These are phyloP conservation scores for Cytospora mali DNA, from an alignment of 2,329 filamentous ascomycete genomes.

Conservation along the genomic window DNA sequence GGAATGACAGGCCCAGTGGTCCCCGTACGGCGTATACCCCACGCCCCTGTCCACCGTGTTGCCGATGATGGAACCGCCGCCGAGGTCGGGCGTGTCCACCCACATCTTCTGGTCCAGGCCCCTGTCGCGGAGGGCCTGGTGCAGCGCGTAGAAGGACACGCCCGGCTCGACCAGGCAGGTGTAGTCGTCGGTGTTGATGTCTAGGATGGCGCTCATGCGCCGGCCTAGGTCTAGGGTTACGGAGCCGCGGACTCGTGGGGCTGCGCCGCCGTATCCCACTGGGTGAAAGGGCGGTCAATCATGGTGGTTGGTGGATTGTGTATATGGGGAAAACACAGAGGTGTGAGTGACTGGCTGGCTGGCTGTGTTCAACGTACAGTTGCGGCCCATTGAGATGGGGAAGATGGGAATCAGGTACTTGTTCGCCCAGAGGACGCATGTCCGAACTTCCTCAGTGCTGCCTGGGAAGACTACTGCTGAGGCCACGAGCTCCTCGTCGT, in stretches of 20 bases:
- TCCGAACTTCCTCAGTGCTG: conserved; percentile 40
- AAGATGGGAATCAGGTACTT: conserved; percentile 40
- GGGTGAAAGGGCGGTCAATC: neutral
- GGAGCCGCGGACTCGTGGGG: conserved; percentile 46
- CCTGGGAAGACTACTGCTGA: conserved; percentile 41
- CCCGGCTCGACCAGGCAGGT: conserved; percentile 48
- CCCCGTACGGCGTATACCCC: conserved; percentile 50
- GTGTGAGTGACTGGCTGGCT: no score
- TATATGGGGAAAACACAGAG: neutral
- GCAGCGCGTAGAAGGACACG: conserved; percentile 44
- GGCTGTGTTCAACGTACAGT: no score
- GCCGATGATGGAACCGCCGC: conserved; percentile 49
- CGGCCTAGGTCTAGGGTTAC: conserved; percentile 46
- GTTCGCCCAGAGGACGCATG: conserved; percentile 40
- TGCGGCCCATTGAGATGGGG: conserved; percentile 43
- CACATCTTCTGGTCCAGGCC: conserved; percentile 42
- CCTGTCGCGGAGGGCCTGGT: conserved; percentile 41
- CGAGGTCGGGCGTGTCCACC: conserved; percentile 47
- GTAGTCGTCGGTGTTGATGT: conserved; percentile 42
- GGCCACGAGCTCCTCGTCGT: conserved; percentile 46
- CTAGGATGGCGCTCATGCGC: conserved; percentile 45
- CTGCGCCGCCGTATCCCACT: conserved; percentile 48
- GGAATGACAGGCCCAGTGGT: conserved; percentile 45
- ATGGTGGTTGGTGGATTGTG: neutral
- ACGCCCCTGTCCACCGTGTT: conserved; percentile 50